Evolutionary conservation across 1,284 basidiomycete species (phyloP).

Genomic region (Naganishia sp.): DNA sequence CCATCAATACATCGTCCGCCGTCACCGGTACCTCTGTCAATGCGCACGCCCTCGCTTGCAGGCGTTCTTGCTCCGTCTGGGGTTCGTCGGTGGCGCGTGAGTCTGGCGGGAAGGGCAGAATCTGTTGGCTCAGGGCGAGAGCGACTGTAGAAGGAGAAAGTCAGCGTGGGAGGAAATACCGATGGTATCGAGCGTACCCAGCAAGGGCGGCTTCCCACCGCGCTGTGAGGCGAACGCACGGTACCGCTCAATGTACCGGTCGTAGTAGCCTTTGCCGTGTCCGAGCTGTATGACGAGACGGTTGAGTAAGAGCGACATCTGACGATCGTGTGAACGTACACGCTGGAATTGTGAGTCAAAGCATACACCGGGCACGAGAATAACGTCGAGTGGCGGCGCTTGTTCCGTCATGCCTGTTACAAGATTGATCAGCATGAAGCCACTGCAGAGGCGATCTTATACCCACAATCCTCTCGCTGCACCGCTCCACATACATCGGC

Average conservation of each 20-base stretch:
- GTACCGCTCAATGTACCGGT: slow-evolving; percentile 48
- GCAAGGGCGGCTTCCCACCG: slow-evolving; percentile 38
- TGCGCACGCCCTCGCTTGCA: neutral
- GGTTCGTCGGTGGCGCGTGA: neutral
- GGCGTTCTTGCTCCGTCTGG: slow-evolving; percentile 3
- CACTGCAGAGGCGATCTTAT: neutral
- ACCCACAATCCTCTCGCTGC: slow-evolving; percentile 47
- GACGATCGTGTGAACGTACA: slow-evolving; percentile 36
- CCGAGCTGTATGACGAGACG: slow-evolving; percentile 44
- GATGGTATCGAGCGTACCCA: slow-evolving; percentile 39
- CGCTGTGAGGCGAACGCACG: slow-evolving; percentile 22
- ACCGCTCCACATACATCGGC: slow-evolving; percentile 35
- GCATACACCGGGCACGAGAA: slow-evolving; percentile 51
- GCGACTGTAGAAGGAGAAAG: slow-evolving; percentile 44
- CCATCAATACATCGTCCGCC: slow-evolving; percentile 31
- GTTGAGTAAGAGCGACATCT: neutral
- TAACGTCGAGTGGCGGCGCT: slow-evolving; percentile 42
- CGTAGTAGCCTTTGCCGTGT: slow-evolving; percentile 54
- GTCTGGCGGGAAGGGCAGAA: slow-evolving; percentile 35
- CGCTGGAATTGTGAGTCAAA: slow-evolving; percentile 50
- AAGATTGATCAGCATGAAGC: neutral
- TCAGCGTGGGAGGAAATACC: neutral
- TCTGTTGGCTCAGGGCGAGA: slow-evolving; percentile 47
- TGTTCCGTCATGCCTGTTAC: slow-evolving; percentile 38
- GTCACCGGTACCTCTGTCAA: slow-evolving; percentile 21